Evolutionary conservation across 257 asterid species (phyloP).

Genomic region (Ocimum tenuiflorum): DNA sequence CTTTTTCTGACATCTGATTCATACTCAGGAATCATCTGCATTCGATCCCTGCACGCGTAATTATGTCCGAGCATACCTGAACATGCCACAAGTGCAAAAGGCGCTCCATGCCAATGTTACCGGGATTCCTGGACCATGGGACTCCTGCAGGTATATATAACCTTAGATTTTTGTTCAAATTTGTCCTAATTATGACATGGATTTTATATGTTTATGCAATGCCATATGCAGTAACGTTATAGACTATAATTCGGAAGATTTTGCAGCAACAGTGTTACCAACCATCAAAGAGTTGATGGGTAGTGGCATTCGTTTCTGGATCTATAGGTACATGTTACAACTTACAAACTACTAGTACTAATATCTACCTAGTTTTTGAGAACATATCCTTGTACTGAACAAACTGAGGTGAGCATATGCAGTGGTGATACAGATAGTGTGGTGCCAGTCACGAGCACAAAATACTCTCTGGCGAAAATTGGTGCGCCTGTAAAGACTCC

Average conservation of each 20-base stretch:
- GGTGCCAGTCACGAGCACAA: slow-evolving; percentile 44
- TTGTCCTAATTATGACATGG: too few relatives aligned
- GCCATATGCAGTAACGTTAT: slow-evolving; percentile 6
- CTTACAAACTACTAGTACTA: too few relatives aligned
- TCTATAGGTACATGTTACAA: slow-evolving; percentile 28
- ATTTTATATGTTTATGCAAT: not conserved
- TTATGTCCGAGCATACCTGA: slow-evolving; percentile 32
- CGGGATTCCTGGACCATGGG: slow-evolving; percentile 35
- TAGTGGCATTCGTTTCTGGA: slow-evolving; percentile 41
- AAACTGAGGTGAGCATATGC: not conserved
- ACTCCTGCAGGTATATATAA: slow-evolving; percentile 39
- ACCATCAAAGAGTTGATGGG: slow-evolving; percentile 39
- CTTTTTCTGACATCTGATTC: not conserved
- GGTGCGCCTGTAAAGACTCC: slow-evolving; percentile 33
- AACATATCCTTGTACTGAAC: not conserved
- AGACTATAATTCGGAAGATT: slow-evolving; percentile 13
- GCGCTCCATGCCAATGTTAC: slow-evolving; percentile 42
- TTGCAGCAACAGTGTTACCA: slow-evolving; percentile 30
- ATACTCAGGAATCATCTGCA: not conserved
- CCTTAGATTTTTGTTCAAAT: too few relatives aligned
- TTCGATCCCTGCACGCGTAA: slow-evolving; percentile 52
- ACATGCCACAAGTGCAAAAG: slow-evolving; percentile 41
- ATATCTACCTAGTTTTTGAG: too few relatives aligned
- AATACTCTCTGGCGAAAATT: slow-evolving; percentile 38
- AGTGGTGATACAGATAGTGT: slow-evolving; percentile 53